phyloP scores from a whole-genome alignment of 1,284 basidiomycete species.

The Macrocystidia cucumis region DNA sequence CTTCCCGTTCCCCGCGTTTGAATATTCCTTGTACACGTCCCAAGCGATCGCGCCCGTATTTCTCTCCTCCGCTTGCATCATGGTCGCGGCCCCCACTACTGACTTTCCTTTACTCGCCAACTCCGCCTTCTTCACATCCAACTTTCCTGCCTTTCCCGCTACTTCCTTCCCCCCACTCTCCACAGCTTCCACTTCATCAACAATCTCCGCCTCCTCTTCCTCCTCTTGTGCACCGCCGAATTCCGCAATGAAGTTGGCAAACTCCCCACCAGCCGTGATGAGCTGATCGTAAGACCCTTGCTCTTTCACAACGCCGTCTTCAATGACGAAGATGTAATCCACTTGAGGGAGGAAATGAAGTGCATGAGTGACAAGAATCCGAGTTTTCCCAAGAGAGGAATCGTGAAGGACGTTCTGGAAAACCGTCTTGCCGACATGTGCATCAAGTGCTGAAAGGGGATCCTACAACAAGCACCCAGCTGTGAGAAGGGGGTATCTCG shows the following conservation, averaged over 20 bases:
- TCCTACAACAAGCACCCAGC: conserved; percentile 33
- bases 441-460: conserved; percentile 73
- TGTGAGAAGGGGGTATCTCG: background rate
- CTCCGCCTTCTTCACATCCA: conserved; percentile 22
- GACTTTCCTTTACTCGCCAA: conserved; percentile 27
- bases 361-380: conserved; percentile 80
- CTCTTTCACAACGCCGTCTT: conserved; percentile 71
- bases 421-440: conserved; percentile 82
- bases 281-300: conserved; percentile 70
- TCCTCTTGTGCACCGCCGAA: conserved; percentile 34
- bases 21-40: conserved; percentile 45
- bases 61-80: conserved; percentile 64
- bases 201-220: conserved; percentile 15
- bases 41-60: conserved; percentile 50
- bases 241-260: conserved; percentile 62
- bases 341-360: conserved; percentile 77
- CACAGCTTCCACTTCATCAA: conserved; percentile 17
- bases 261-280: conserved; percentile 57
- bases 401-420: conserved; percentile 80
- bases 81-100: conserved; percentile 30
- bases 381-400: conserved; percentile 57
- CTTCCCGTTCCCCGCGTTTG: conserved; percentile 45
- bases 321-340: conserved; percentile 66
- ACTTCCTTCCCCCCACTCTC: conserved; percentile 12
- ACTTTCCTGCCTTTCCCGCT: conserved; percentile 17